Base-by-base conservation (phyloP, 2,329 filamentous ascomycete species). In the Amauroascus verrucosus region DNA sequence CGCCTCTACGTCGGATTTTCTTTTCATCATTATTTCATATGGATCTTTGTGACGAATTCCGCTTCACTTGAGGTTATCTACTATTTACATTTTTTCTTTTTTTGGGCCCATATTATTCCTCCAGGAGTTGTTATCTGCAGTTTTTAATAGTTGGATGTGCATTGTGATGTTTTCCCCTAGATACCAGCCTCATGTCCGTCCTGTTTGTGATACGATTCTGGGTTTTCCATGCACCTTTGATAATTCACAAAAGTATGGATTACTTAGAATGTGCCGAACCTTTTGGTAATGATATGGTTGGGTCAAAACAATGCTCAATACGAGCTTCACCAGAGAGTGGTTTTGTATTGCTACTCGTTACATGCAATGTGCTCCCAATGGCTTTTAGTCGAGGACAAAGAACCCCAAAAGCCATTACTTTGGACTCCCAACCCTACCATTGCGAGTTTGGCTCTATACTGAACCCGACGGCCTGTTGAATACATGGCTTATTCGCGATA, bases 141-240 rank as follows among this genome's bases (percentile, higher is more conserved):
- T 46, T 7, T n/a, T 32, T 35, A 37, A 32, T 13, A 48, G 46
- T 38, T 48, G 46, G 24, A 13, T 48, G 30, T 18, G 18, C 16
- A 13, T 48, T 37, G 32, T 24, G 46, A 38, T 6, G n/a, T 26
- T 26, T 49, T 14, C 40, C 30, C 18, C 30, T 38, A 28, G 33
- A 49, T 49, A 48, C 46, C 46, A 48, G 46, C 26, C 3, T 38
- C 46, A 37, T 24, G 46, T 33, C 47, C 11, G 18, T 18, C 18
- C 40, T 38, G 47, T 26, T 24, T 49, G 22, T 30, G 20, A 49
- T 40, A 18, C 20, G 30, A 24, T 24, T 48, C 9, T 18, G 20
- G 32, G 32, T 13, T 48, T 49, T 16, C 6, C 20, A 18, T 48
- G 30, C 33, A 49, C 14, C 13, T 47, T 35, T 33, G 45, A 47